Evolutionary conservation across 2,329 filamentous ascomycete genomes (phyloP).

Genomic region (Neofusicoccum laricinum): DNA sequence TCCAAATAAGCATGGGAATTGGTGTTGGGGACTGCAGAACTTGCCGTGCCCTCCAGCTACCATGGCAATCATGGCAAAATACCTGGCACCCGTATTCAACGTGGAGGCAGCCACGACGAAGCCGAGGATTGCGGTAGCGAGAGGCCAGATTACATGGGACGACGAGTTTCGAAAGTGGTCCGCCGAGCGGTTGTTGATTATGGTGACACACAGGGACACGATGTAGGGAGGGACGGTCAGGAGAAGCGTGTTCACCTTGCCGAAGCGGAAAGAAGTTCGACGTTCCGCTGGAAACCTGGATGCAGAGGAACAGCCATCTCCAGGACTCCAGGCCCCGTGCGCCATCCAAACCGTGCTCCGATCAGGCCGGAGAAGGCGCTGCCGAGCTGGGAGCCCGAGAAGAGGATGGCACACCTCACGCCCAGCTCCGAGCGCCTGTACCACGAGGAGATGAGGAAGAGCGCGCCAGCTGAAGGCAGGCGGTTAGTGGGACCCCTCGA

Average conservation of each 20-base stretch:
- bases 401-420: too few relatives aligned
- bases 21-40: too few relatives aligned
- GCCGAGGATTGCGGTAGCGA: constrained; percentile 26
- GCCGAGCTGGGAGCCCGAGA: too few relatives aligned
- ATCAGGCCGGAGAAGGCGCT: too few relatives aligned
- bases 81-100: constrained; percentile 28
- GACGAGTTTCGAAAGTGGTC: constrained; percentile 29
- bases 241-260: constrained; percentile 32
- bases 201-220: constrained; percentile 24
- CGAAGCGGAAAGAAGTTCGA: constrained; percentile 37
- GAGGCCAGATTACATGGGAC: constrained; percentile 27
- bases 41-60: constrained; percentile 27
- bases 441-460: too few relatives aligned
- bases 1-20: too few relatives aligned
- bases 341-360: too few relatives aligned
- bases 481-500: too few relatives aligned
- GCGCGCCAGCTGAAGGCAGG: too few relatives aligned
- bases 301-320: constrained; percentile 10
- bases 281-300: constrained; percentile 23
- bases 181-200: constrained; percentile 23
- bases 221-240: constrained; percentile 22
- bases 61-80: constrained; percentile 32
- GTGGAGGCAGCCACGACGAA: constrained; percentile 28
- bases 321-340: too few relatives aligned
- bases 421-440: too few relatives aligned